A percentile compares a stretch with the other conserved stretches of the same genome.
Evolutionary conservation across 371 early-diverging fungal species (phyloP).

Genomic region (Smittium culicis): DNA sequence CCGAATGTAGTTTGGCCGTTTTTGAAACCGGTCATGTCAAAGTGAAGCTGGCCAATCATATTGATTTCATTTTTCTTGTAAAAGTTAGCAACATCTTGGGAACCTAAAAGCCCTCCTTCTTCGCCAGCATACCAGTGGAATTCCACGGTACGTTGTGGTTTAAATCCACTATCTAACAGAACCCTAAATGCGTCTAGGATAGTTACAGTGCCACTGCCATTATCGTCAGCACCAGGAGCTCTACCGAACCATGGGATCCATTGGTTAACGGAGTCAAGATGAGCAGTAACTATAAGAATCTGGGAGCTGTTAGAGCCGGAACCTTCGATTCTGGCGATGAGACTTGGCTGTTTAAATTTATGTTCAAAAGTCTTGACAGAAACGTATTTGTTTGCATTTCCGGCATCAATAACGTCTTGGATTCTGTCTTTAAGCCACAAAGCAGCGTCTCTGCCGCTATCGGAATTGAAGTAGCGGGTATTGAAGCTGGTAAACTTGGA

Average conservation of each 20-base stretch:
- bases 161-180: conserved; percentile 46
- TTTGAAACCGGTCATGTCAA: conserved; percentile 72
- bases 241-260: conserved; percentile 71
- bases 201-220: conserved; percentile 61
- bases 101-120: conserved; percentile 80
- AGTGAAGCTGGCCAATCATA: conserved; percentile 65
- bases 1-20: conserved; percentile 48
- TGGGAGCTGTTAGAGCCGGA: conserved; percentile 36
- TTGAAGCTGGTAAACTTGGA: conserved; percentile 60
- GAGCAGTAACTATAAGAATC: conserved; percentile 71
- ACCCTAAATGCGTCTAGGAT: conserved; percentile 73
- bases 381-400: conserved; percentile 37
- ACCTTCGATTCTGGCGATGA: conserved; percentile 54
- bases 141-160: conserved; percentile 69
- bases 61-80: conserved; percentile 42
- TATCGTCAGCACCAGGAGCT: conserved; percentile 67
- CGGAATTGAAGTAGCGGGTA: conserved; percentile 78
- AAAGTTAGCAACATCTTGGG: conserved; percentile 59
- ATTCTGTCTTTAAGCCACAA: conserved; percentile 61
- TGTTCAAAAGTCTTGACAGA: conserved; percentile 63
- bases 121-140: conserved; percentile 92
- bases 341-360: conserved; percentile 30
- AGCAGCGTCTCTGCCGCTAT: conserved; percentile 49
- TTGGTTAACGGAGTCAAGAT: conserved; percentile 79
- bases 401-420: conserved; percentile 31